Conservation (phyloP, 1,284 basidiomycete genomes). For the Laetiporus sulphureus region DNA sequence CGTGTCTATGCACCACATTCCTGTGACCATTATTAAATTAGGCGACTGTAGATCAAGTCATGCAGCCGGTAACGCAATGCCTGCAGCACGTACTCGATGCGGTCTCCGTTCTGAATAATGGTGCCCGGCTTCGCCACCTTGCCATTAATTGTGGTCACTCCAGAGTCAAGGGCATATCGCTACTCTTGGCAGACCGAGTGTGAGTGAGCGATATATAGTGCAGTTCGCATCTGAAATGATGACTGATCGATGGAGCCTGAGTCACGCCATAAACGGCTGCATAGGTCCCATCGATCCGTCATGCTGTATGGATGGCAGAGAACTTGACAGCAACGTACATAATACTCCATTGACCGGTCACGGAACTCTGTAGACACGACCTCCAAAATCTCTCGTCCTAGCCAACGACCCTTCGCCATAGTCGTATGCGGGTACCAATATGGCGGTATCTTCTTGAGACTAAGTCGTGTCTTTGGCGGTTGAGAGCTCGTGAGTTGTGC, state of each 20-base stretch:
- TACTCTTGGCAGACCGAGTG: slow-evolving; percentile 25
- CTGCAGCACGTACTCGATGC: slow-evolving; percentile 66
- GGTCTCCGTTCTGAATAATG: slow-evolving; percentile 82
- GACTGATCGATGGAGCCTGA: slow-evolving; percentile 23
- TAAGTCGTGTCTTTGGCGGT: slow-evolving; percentile 17
- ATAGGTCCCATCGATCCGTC: no score
- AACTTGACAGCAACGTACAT: no score
- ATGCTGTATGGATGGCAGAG: no score
- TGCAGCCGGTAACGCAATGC: slow-evolving; percentile 6
- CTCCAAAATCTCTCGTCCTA: slow-evolving; percentile 79
- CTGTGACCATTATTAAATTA: no score
- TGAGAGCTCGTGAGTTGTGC: background rate
- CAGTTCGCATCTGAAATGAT: background rate
- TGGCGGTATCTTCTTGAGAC: slow-evolving; percentile 65
- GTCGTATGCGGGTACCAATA: slow-evolving; percentile 87
- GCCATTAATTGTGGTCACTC: slow-evolving; percentile 92
- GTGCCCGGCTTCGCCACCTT: slow-evolving; percentile 74
- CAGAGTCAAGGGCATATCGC: slow-evolving; percentile 90
- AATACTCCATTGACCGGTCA: slow-evolving; percentile 88
- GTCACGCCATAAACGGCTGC: no score
- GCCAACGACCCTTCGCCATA: slow-evolving; percentile 89
- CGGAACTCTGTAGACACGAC: slow-evolving; percentile 87
- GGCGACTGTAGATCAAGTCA: background rate
- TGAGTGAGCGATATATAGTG: slow-evolving; percentile 3
- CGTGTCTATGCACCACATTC: slow-evolving; percentile 92